Percentiles rank a stretch among this genome's conserved stretches.
These are phyloP conservation scores for Ramularia collo-cygni DNA, from an alignment of 2,329 filamentous ascomycete genomes.

Conservation along the genomic window DNA sequence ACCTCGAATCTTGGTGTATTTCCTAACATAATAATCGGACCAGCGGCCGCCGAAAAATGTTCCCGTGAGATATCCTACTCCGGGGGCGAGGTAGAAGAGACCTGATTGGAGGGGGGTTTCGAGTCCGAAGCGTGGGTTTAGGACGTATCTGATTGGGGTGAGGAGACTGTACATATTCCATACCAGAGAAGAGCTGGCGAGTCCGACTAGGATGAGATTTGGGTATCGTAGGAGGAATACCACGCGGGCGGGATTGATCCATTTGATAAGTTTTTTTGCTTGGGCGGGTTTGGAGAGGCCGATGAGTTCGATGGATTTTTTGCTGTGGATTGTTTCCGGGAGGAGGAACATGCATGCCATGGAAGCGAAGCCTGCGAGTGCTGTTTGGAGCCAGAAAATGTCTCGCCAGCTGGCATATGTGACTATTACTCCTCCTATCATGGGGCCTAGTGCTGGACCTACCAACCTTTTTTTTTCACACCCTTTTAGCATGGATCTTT, in stretches of 20 bases:
- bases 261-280: slow-evolving; percentile 49
- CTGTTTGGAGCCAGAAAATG: slow-evolving; percentile 73
- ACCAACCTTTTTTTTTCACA: slow-evolving; percentile 56
- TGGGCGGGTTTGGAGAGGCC: slow-evolving; percentile 48
- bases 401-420: slow-evolving; percentile 66
- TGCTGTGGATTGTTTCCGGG: slow-evolving; percentile 65
- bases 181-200: slow-evolving; percentile 57
- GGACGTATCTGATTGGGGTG: slow-evolving; percentile 56
- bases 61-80: slow-evolving; percentile 61
- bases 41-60: slow-evolving; percentile 67
- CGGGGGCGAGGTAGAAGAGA: slow-evolving; percentile 68
- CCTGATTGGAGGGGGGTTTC: slow-evolving; percentile 60
- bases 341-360: slow-evolving; percentile 59
- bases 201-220: slow-evolving; percentile 57
- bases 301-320: slow-evolving; percentile 54
- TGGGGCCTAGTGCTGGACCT: slow-evolving; percentile 61
- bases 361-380: slow-evolving; percentile 54
- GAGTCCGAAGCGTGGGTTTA: slow-evolving; percentile 67
- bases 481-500: too few relatives aligned
- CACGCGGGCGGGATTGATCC: slow-evolving; percentile 61
- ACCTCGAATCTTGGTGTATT: slow-evolving; percentile 56
- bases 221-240: slow-evolving; percentile 59
- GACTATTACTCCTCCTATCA: slow-evolving; percentile 69
- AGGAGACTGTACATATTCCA: slow-evolving; percentile 63
- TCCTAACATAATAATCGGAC: slow-evolving; percentile 60